phyloP scores from a whole-genome alignment of 2,329 filamentous ascomycete species.

The Penicillium sp. region DNA sequence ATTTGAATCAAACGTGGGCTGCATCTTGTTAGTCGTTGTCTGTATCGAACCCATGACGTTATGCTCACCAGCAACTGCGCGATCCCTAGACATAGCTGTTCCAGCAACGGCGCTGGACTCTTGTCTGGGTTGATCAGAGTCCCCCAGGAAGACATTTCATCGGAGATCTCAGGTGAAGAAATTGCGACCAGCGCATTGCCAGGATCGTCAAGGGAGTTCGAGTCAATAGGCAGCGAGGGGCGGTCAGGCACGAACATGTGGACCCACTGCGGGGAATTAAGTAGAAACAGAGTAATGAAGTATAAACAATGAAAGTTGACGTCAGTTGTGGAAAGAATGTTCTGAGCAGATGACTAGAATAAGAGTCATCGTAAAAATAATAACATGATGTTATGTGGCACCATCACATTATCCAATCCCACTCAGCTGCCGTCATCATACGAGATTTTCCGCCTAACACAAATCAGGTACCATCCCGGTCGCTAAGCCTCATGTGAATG shows the following conservation, averaged over 20 bases:
- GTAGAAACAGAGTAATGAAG: neutral
- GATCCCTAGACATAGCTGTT: constrained; percentile 68
- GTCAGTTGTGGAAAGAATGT: neutral
- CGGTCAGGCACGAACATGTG: constrained; percentile 25
- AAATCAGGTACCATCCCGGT: neutral
- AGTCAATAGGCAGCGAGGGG: constrained; percentile 19
- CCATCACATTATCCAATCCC: neutral
- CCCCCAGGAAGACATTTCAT: constrained; percentile 54
- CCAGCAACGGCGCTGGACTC: constrained; percentile 65
- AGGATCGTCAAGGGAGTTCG: constrained; percentile 4
- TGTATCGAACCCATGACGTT: neutral
- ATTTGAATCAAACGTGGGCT: constrained; percentile 36
- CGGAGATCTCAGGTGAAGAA: constrained; percentile 16
- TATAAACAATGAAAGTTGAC: neutral
- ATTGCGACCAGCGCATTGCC: constrained; percentile 6
- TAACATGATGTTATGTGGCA: neutral
- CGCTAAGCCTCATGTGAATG: neutral
- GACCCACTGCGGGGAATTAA: constrained; percentile 19
- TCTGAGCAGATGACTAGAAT: neutral
- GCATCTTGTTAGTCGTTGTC: constrained; percentile 4
- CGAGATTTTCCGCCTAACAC: neutral
- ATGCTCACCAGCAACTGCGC: constrained; percentile 64
- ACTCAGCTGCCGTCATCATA: constrained; percentile 11
- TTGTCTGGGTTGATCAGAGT: constrained; percentile 67
- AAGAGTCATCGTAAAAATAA: neutral